Evolutionary conservation across 208 protist genomes (phyloP).

Genomic region (Acanthamoeba culbertsoni): DNA sequence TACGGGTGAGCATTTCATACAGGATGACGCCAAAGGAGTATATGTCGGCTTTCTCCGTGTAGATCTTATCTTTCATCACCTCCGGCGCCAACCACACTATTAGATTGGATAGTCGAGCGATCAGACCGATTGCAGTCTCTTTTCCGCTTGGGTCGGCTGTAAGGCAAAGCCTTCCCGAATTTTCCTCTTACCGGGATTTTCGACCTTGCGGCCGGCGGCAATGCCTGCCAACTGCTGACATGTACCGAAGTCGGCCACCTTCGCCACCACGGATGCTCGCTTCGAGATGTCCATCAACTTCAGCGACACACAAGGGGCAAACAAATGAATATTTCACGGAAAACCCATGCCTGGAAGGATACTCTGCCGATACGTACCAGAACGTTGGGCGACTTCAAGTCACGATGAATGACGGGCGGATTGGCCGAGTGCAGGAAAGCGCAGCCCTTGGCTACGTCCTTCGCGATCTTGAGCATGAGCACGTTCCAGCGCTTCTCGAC

Average conservation of each 20-base stretch:
- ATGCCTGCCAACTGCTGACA: background rate
- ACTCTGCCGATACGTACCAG: slow-evolving; percentile 60
- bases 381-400: slow-evolving; percentile 73
- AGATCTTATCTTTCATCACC: slow-evolving; percentile 53
- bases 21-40: slow-evolving; percentile 60
- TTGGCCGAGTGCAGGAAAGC: slow-evolving; percentile 66
- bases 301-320: background rate
- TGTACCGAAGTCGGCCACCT: slow-evolving; percentile 42
- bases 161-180: background rate
- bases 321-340: background rate
- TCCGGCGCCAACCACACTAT: slow-evolving; percentile 52
- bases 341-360: background rate
- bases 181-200: slow-evolving; percentile 10
- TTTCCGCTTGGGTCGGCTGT: background rate
- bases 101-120: background rate
- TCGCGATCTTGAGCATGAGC: slow-evolving; percentile 62
- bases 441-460: slow-evolving; percentile 74
- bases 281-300: background rate
- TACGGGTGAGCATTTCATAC: background rate
- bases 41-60: slow-evolving; percentile 50
- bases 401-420: slow-evolving; percentile 72
- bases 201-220: slow-evolving; percentile 10
- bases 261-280: slow-evolving; percentile 22
- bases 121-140: background rate
- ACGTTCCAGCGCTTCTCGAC: background rate